phyloP scores from a whole-genome alignment of 805 yeast genomes.

The Komagataella mondaviorum region DNA sequence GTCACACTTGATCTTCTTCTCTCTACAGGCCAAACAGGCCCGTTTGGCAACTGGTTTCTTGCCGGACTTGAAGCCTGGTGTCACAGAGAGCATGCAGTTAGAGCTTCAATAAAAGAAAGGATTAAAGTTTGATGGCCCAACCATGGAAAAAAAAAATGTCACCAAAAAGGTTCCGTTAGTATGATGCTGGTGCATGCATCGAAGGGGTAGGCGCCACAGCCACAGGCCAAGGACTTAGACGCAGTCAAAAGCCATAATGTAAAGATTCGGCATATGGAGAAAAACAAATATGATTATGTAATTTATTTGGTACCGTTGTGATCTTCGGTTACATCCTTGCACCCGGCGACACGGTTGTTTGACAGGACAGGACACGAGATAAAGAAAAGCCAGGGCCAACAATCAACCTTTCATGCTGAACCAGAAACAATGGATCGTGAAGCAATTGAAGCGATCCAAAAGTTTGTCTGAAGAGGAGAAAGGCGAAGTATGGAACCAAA shows the following conservation, averaged over 20 bases:
- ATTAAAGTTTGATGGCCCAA: background rate
- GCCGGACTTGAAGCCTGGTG: background rate
- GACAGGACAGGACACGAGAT: background rate
- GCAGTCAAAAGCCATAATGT: background rate
- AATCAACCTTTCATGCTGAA: background rate
- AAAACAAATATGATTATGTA: background rate
- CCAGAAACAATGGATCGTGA: background rate
- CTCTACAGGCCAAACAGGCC: slow-evolving; percentile 53
- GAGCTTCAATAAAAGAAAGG: background rate
- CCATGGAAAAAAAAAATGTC: background rate
- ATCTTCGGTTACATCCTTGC: background rate
- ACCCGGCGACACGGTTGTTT: background rate
- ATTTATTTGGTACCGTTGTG: background rate
- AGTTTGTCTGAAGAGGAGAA: background rate
- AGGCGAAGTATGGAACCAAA: background rate
- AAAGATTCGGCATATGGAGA: background rate
- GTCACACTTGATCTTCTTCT: slow-evolving; percentile 53
- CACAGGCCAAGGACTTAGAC: background rate
- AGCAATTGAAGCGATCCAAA: background rate
- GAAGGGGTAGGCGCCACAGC: background rate
- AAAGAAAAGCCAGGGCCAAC: background rate
- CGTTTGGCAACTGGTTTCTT: slow-evolving; percentile 32
- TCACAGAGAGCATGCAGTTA: background rate
- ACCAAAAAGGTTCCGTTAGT: background rate
- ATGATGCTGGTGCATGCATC: background rate